Evolutionary conservation across 495 filamentous ascomycete species (phyloP).

Genomic region (Neurospora sp.): DNA sequence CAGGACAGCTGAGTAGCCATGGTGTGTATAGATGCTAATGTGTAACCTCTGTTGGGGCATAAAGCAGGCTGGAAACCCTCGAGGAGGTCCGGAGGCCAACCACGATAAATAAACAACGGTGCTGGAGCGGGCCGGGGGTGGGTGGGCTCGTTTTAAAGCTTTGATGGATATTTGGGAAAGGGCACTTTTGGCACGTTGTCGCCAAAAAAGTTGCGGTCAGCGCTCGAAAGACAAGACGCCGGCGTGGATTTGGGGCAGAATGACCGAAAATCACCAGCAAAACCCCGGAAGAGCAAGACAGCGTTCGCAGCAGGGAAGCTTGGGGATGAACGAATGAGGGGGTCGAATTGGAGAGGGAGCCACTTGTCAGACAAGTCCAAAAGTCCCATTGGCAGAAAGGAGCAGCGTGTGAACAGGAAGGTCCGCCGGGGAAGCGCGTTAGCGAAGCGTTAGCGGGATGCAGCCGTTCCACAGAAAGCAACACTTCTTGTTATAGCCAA

Average conservation of each 20-base stretch:
- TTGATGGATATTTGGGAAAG: not conserved
- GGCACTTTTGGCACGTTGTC: not conserved
- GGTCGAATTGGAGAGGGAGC: not conserved
- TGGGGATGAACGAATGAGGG: not conserved
- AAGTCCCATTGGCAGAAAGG: not conserved
- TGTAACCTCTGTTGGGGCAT: slow-evolving; percentile 7
- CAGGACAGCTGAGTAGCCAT: slow-evolving; percentile 25
- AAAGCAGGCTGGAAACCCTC: slow-evolving; percentile 5
- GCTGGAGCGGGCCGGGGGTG: not conserved
- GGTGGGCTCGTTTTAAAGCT: not conserved
- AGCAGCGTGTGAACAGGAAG: not conserved
- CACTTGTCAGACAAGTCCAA: not conserved
- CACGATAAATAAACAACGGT: slow-evolving; percentile 2
- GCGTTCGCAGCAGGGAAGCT: not conserved
- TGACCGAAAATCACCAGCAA: not conserved
- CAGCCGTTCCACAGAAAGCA: not conserved
- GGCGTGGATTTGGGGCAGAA: not conserved
- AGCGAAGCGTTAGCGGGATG: not conserved
- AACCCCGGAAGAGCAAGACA: not conserved
- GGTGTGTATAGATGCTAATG: slow-evolving; percentile 4
- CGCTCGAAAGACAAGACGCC: not conserved
- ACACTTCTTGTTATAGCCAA: not conserved
- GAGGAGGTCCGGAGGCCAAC: not conserved
- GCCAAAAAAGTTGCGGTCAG: not conserved
- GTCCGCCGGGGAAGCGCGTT: not conserved